Conservation (phyloP, 2,329 filamentous ascomycete species). For the Didymellaceae sp. region DNA sequence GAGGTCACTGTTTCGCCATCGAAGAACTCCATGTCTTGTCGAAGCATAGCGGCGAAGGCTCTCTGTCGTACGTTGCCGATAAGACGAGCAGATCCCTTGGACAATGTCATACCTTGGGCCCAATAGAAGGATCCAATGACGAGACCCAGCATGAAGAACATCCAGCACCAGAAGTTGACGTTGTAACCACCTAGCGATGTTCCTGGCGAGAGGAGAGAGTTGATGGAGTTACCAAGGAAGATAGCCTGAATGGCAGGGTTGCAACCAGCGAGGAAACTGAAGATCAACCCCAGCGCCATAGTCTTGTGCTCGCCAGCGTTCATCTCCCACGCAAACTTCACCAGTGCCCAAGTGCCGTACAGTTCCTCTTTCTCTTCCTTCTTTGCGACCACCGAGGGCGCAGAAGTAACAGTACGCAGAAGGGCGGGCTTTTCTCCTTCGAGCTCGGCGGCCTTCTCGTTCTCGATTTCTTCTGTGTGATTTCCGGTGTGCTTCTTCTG, state of each 20-base stretch:
- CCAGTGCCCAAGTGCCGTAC: constrained; percentile 52
- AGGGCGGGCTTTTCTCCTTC: constrained; percentile 39
- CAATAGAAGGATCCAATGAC: constrained; percentile 37
- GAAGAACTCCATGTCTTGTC: constrained; percentile 85
- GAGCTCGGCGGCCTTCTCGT: constrained; percentile 26
- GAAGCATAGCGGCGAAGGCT: constrained; percentile 86
- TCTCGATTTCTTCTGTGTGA: constrained; percentile 22
- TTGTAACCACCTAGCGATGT: constrained; percentile 67
- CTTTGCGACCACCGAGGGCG: constrained; percentile 68
- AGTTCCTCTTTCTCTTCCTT: constrained; percentile 35
- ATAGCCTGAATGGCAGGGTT: constrained; percentile 62
- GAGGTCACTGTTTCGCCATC: constrained; percentile 89
- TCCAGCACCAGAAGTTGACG: constrained; percentile 62
- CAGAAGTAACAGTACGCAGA: constrained; percentile 45
- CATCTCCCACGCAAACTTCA: constrained; percentile 42
- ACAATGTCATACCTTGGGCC: constrained; percentile 61
- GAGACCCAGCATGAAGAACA: constrained; percentile 46
- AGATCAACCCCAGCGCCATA: constrained; percentile 52
- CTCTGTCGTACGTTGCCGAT: constrained; percentile 81
- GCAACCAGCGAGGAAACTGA: constrained; percentile 45
- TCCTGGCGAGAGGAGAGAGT: constrained; percentile 65
- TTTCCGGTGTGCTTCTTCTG: constrained; percentile 32
- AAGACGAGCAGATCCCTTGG: constrained; percentile 62
- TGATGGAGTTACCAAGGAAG: constrained; percentile 87
- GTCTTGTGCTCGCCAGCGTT: constrained; percentile 43